Conservation (phyloP, 345 rosid species). For the Eucalyptus globulus region DNA sequence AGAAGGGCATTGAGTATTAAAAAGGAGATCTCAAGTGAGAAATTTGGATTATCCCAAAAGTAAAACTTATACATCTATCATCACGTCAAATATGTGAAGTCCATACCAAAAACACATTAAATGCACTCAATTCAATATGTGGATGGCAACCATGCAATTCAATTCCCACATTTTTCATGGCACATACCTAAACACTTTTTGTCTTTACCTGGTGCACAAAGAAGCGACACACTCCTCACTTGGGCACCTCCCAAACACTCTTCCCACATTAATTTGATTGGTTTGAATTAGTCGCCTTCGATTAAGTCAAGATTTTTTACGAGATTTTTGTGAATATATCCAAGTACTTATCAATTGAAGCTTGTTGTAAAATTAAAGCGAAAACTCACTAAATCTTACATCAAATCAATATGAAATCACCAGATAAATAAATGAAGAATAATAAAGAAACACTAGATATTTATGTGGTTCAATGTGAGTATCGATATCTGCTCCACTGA, state of each 20-base stretch:
- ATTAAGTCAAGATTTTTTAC: not conserved
- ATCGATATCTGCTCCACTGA: rapidly evolving
- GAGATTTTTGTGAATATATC: not conserved
- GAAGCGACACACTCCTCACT: not conserved
- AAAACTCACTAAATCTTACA: no score
- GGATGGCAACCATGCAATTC: not conserved
- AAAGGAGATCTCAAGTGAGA: not conserved
- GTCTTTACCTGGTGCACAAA: not conserved
- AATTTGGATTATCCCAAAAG: not conserved
- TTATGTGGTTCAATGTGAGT: rapidly evolving
- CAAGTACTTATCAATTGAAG: not conserved
- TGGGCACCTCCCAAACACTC: not conserved
- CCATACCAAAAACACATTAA: not conserved
- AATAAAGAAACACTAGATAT: no score
- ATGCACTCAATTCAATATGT: not conserved
- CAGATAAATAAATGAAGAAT: rapidly evolving
- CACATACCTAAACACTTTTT: not conserved
- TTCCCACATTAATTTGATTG: not conserved
- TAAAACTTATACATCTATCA: not conserved
- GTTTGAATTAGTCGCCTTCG: not conserved
- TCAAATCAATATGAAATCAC: rapidly evolving
- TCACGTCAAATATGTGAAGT: not conserved
- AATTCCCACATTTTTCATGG: not conserved
- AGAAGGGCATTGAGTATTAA: not conserved
- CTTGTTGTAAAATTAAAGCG: no score